phyloP scores from a whole-genome alignment of 2,329 filamentous ascomycete genomes.

The Fusarium brevicatenulatum region DNA sequence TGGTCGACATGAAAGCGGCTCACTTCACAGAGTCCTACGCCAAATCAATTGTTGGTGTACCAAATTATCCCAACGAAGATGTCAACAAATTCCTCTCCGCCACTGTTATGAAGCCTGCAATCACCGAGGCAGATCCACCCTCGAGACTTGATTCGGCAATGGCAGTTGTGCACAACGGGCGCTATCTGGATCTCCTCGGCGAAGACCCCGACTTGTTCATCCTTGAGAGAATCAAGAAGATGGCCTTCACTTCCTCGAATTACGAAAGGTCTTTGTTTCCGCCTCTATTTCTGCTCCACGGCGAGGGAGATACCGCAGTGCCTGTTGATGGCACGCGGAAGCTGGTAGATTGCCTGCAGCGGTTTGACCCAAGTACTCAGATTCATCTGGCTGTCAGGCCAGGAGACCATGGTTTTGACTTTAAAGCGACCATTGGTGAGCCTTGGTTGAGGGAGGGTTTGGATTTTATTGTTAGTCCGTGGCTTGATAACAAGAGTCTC shows the following conservation, averaged over 20 bases:
- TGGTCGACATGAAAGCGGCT: not conserved
- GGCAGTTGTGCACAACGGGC: not conserved
- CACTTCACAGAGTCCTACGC: not conserved
- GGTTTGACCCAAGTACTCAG: not conserved
- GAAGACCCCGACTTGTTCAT: not conserved
- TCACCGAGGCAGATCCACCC: not conserved
- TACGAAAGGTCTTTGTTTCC: not conserved
- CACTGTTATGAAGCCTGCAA: fast-evolving
- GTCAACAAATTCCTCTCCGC: not conserved
- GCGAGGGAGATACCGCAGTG: not conserved
- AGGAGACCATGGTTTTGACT: not conserved
- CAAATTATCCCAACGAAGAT: not conserved
- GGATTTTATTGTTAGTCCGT: fast-evolving
- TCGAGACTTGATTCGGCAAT: not conserved
- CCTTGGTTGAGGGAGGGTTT: not conserved
- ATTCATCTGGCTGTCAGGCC: not conserved
- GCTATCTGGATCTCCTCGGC: not conserved
- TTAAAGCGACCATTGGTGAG: not conserved
- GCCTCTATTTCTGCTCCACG: not conserved
- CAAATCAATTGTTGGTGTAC: not conserved
- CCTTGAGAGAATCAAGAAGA: not conserved
- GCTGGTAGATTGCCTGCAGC: not conserved
- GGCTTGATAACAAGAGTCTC: not conserved
- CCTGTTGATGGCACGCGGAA: not conserved
- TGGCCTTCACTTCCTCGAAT: fast-evolving